Base-by-base conservation (phyloP, 345 rosid species). In the Bretschneidera sinensis region DNA sequence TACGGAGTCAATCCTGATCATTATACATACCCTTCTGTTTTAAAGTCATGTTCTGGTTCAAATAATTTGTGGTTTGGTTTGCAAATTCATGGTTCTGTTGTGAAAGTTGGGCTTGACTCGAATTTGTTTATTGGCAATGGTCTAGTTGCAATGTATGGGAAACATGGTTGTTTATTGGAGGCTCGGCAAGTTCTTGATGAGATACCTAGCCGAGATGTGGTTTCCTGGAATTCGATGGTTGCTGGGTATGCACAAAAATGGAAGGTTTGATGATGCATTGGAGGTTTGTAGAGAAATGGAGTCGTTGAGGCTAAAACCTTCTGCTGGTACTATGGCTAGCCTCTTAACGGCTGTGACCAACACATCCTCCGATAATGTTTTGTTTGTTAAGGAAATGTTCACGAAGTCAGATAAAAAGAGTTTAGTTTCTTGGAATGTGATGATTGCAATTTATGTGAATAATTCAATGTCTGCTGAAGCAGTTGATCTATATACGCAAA, bases 221-320 rank as follows among this genome's bases (percentile, higher is more conserved):
- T 88, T 57, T 78, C 91, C 62, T 88, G 96, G 96, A 88, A 83
- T 62, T 85, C 96, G 4, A 66, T 85, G 72, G 83, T 85, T 67
- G 77, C 85, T 47, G 89, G 74, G 34, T 83, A 77, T 62, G 86
- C 92, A 1, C 92, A 79, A 58, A n/a, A 85, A 76, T 60, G 74
- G 71, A 63, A 75, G 67, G 51, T 83, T 88, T 54, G 80, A 83
- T 68, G 87, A 81, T 34, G 87, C 92, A 35, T 69, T 88, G 76
- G 77, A 78, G 53, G 66, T 82, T 64, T 88, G 88, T 71, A 74
- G 70, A 61, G 85, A 85, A 64, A 81, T 88, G 90, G 81, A 80
- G 14, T 70, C 63, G 2, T 58, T 63, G 15, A 61, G 71, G 57
- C 34, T 82, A 43, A 82, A 66, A 70, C 81, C 81, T 0, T 82